Base-by-base conservation (phyloP, 2,329 filamentous ascomycete species). In the Trichoderma koningiopsis region DNA sequence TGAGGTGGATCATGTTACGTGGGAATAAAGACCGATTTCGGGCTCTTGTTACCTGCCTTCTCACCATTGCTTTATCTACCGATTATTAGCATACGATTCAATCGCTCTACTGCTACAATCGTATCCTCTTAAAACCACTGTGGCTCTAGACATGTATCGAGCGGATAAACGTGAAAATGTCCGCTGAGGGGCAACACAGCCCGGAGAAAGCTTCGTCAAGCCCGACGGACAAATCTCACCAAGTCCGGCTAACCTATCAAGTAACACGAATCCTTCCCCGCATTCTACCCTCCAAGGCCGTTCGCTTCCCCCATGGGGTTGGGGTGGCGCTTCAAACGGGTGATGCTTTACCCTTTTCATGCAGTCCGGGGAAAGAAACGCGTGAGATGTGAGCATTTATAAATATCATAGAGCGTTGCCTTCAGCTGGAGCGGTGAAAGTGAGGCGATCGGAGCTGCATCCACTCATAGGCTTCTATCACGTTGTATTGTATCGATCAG, bases 191-290 rank as follows among this genome's bases (percentile, higher is more conserved):
- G 58, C 33, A 37, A 56, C 2, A 16, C 2, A 37, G 27, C 16
- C 27, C 62, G 70, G 70, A 68, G 57, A 71, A 71, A 68, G 6
- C 1, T 16, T 10, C 4, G 5, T 5, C 31, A 68, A 68, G 24
- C 47, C 71, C 69, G 67, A 31, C 37, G 59, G 67, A 68, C 59
- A 64, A 69, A 59, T 24, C 2, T 22, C 52, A 13, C 33, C 40
- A 64, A 58, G 29, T 58, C 60, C 52, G 59, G 10, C 27, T 52
- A 31, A 27, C 67, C 67, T 69, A 69, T 69, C 60, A 69, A n/a
- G 56, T 40, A 19, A 57, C 60, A 29, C 24, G 31, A 69, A 24
- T 22, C 16, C 31, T 58, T 37, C 67, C 67, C 59, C 59, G 53
- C 59, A 63, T 47, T 63, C 40, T 62, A 33, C 37, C 27, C n/a